These are phyloP conservation scores for Zea luxurians DNA, from an alignment of 176 grass and related monocot species.

Conservation along the genomic window DNA sequence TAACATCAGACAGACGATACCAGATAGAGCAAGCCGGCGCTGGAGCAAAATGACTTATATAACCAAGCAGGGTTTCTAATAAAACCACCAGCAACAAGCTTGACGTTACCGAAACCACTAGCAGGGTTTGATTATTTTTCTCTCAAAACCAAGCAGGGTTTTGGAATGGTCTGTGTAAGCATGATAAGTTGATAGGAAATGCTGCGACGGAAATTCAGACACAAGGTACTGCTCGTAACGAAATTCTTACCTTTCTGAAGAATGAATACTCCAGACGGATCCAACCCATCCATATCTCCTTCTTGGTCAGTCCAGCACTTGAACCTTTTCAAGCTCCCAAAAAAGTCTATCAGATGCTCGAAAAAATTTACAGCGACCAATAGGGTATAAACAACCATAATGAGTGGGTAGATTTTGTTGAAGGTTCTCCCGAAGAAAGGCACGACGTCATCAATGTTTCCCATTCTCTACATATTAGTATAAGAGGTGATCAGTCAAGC, in stretches of 20 bases:
- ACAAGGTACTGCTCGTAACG: too few species aligned
- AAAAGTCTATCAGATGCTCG: slow-evolving; percentile 61
- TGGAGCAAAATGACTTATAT: background rate
- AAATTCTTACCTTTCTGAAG: slow-evolving; percentile 70
- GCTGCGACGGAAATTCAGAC: too few species aligned
- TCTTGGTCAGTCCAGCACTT: slow-evolving; percentile 73
- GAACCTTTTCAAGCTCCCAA: slow-evolving; percentile 83
- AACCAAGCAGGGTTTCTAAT: background rate
- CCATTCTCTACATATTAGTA: slow-evolving; percentile 72
- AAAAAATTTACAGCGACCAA: slow-evolving; percentile 90
- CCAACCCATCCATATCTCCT: slow-evolving; percentile 70
- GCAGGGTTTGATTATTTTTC: background rate
- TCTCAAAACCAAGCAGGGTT: background rate
- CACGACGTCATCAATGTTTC: slow-evolving; percentile 86
- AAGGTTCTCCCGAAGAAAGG: slow-evolving; percentile 93
- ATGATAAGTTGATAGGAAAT: background rate
- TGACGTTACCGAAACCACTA: background rate
- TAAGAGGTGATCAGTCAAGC: slow-evolving; percentile 21
- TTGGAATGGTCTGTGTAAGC: background rate
- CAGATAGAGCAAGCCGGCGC: background rate
- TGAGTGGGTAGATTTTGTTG: slow-evolving; percentile 96
- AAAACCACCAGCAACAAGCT: background rate
- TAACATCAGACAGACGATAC: slow-evolving; percentile 27
- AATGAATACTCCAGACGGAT: slow-evolving; percentile 81
- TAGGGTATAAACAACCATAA: slow-evolving; percentile 96